Evolutionary conservation across 495 filamentous ascomycete genomes (phyloP).

Genomic region (Annulohypoxylon moriforme): DNA sequence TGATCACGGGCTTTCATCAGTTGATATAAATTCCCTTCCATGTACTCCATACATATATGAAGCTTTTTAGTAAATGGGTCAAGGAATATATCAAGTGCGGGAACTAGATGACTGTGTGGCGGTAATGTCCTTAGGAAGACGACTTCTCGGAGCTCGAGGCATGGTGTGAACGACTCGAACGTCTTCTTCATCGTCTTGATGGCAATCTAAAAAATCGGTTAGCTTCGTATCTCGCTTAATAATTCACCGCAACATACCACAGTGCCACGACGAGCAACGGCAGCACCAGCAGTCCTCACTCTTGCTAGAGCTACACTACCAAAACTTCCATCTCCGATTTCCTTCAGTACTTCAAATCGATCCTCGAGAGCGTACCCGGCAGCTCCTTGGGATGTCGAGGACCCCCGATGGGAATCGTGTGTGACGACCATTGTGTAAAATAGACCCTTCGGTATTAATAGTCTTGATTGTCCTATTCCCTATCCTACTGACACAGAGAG

Average conservation of each 20-base stretch:
- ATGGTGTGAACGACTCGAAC: constrained; percentile 90
- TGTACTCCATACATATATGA: constrained; percentile 99
- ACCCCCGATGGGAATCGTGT: constrained; percentile 71
- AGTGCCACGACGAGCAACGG: constrained; percentile 88
- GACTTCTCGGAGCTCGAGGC: constrained; percentile 93
- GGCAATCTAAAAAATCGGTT: constrained; percentile 75
- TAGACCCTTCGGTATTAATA: constrained; percentile 1
- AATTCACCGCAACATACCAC: constrained; percentile 71
- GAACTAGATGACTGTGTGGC: constrained; percentile 88
- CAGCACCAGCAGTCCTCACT: constrained; percentile 88
- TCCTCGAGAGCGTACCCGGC: constrained; percentile 73
- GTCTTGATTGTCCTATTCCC: background rate
- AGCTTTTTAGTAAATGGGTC: constrained; percentile 95
- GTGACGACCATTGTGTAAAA: constrained; percentile 69
- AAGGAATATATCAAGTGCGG: constrained; percentile 97
- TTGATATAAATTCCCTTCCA: constrained; percentile 99
- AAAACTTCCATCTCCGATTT: constrained; percentile 98
- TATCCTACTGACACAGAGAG: constrained; percentile 31
- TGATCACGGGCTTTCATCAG: constrained; percentile 98
- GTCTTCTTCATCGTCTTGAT: constrained; percentile 99
- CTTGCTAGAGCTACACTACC: constrained; percentile 94
- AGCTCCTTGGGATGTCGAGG: constrained; percentile 59
- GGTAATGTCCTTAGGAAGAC: constrained; percentile 94
- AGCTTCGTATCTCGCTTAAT: constrained; percentile 33
- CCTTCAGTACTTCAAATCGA: constrained; percentile 95